A percentile compares a stretch with the other conserved stretches of the same genome.
Conservation (phyloP, 2,329 filamentous ascomycete species). For the Botrytis pseudocinerea region DNA sequence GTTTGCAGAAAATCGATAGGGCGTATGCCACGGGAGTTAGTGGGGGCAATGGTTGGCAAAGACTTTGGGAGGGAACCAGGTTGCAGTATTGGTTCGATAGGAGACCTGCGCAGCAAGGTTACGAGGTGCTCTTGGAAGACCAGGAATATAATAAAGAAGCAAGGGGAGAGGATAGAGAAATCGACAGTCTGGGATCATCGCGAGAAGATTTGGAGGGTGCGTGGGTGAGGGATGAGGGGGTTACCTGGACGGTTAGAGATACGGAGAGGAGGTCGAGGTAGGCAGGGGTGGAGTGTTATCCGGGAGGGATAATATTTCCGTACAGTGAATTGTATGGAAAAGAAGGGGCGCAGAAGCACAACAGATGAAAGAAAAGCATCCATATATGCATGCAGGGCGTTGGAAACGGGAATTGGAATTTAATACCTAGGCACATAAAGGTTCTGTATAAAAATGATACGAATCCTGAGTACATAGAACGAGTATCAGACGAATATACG, state of each 20-base stretch:
- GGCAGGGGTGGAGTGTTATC: neutral
- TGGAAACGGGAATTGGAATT: neutral
- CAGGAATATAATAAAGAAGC: conserved; percentile 4
- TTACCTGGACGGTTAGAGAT: conserved; percentile 27
- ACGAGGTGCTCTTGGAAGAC: conserved; percentile 23
- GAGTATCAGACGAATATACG: neutral
- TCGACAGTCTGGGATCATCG: neutral
- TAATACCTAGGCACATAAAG: neutral
- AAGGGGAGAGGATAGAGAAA: neutral
- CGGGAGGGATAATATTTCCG: neutral
- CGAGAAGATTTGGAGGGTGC: conserved; percentile 30
- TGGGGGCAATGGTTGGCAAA: conserved; percentile 37
- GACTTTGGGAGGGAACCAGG: conserved; percentile 34
- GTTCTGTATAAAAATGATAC: neutral
- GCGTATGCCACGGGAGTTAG: conserved; percentile 35
- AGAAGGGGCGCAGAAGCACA: neutral
- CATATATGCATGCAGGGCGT: neutral
- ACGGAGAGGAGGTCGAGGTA: neutral
- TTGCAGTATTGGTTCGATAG: conserved; percentile 35
- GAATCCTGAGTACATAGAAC: neutral
- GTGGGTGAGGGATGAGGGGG: conserved; percentile 31
- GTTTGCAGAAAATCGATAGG: conserved; percentile 35
- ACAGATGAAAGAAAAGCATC: neutral
- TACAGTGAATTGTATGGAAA: neutral
- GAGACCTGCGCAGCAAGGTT: conserved; percentile 28